A percentile compares a stretch with the other conserved stretches of the same genome.
phyloP scores from a whole-genome alignment of 2,329 filamentous ascomycete genomes.

The Dactylonectria estremocensis region DNA sequence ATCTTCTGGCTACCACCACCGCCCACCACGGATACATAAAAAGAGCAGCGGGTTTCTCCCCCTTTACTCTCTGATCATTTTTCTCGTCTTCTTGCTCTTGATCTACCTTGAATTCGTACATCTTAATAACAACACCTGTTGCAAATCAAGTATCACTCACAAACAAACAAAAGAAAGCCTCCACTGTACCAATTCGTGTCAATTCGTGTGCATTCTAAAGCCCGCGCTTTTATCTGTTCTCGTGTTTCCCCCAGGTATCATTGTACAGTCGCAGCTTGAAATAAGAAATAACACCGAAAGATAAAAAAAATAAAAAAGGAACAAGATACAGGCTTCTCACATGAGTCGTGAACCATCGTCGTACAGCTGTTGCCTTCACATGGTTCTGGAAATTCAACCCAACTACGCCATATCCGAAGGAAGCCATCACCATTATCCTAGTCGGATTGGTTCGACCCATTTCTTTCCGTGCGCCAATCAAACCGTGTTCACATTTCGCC shows the following conservation, averaged over 20 bases:
- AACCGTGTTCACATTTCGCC: neutral
- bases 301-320: conserved; percentile 15
- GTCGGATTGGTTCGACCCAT: neutral
- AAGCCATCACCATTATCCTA: neutral
- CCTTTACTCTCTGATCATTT: too few species aligned
- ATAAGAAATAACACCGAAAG: conserved; percentile 16
- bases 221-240: conserved; percentile 25
- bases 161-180: neutral
- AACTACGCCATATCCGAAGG: conserved; percentile 22
- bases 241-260: conserved; percentile 44
- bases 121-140: neutral
- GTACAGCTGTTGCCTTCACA: conserved; percentile 44
- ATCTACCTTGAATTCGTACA: neutral
- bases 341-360: conserved; percentile 38
- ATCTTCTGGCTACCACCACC: too few species aligned
- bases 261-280: conserved; percentile 34
- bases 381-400: conserved; percentile 32
- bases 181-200: conserved; percentile 29
- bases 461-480: neutral
- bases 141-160: neutral
- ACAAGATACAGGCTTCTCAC: neutral
- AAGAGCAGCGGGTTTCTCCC: too few species aligned
- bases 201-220: conserved; percentile 39
- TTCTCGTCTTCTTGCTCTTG: too few species aligned
- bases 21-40: too few species aligned